These are phyloP conservation scores for Canavalia gladiata DNA, from an alignment of 306 rosid species.

Conservation along the genomic window DNA sequence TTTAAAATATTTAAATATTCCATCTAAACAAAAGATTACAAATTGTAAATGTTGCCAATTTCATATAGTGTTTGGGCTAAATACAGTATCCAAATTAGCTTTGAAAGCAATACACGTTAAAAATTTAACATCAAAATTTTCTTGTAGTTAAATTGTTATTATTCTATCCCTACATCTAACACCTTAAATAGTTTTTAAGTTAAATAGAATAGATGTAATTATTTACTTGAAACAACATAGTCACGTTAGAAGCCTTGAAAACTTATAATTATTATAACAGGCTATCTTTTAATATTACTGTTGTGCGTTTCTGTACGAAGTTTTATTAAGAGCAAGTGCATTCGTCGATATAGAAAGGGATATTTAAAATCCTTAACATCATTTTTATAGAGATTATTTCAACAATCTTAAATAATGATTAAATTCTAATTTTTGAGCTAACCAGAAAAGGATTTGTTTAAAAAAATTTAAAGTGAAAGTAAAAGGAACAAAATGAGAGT, in stretches of 20 bases:
- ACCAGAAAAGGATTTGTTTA: too few species aligned
- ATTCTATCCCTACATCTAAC: slow-evolving; percentile 9
- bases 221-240: slow-evolving; percentile 17
- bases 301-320: too few species aligned
- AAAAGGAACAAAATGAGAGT: too few species aligned
- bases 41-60: slow-evolving; percentile 72
- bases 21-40: slow-evolving; percentile 25
- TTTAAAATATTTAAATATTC: too few species aligned
- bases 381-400: too few species aligned
- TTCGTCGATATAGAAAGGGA: too few species aligned
- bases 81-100: slow-evolving; percentile 83
- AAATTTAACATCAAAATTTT: slow-evolving; percentile 18
- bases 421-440: too few species aligned
- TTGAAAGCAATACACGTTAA: slow-evolving; percentile 42
- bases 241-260: background rate
- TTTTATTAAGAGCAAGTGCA: too few species aligned
- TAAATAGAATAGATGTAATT: background rate
- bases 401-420: too few species aligned
- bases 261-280: background rate
- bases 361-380: too few species aligned
- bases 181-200: background rate
- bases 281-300: slow-evolving; percentile 4
- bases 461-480: too few species aligned
- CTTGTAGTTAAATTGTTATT: background rate
- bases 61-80: slow-evolving; percentile 82